Conservation (phyloP, 306 rosid genomes). For the Luffa aegyptiaca region DNA sequence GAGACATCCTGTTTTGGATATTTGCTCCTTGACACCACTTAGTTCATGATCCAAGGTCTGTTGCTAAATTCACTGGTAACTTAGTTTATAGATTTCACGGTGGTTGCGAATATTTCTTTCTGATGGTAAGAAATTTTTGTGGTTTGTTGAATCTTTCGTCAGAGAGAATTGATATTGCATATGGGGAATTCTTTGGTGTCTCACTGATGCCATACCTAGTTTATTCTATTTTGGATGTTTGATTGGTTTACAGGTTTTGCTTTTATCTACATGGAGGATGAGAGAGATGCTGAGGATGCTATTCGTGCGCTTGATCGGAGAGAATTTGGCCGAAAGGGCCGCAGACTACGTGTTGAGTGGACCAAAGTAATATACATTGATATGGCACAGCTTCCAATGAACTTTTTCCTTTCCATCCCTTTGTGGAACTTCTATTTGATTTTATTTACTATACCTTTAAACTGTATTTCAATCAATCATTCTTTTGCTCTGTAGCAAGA, state of each 20-base stretch:
- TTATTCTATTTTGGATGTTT: slow-evolving; percentile 12
- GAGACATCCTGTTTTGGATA: slow-evolving; percentile 93
- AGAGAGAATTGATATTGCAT: slow-evolving; percentile 28
- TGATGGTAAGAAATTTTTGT: slow-evolving; percentile 28
- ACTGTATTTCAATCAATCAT: not conserved
- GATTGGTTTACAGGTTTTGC: slow-evolving; percentile 62
- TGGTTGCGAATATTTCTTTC: slow-evolving; percentile 45
- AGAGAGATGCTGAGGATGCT: slow-evolving; percentile 94
- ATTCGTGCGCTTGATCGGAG: slow-evolving; percentile 72
- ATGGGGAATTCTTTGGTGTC: slow-evolving; percentile 16
- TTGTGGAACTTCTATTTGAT: slow-evolving; percentile 5
- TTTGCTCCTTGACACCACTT: slow-evolving; percentile 87
- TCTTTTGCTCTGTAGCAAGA: slow-evolving; percentile 49
- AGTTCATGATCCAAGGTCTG: slow-evolving; percentile 91
- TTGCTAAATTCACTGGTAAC: slow-evolving; percentile 78
- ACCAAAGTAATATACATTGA: slow-evolving; percentile 48
- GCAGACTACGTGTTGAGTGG: slow-evolving; percentile 98
- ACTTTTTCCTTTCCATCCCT: not conserved
- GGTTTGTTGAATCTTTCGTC: slow-evolving; percentile 27
- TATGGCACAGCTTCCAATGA: not conserved
- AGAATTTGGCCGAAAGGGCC: slow-evolving; percentile 91
- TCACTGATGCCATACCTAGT: not conserved
- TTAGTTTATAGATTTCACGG: slow-evolving; percentile 60
- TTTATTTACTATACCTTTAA: not conserved
- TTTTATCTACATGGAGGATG: slow-evolving; percentile 95